Base-by-base conservation (phyloP, 2,329 filamentous ascomycete species). In the Sarocladiaceae sp. region DNA sequence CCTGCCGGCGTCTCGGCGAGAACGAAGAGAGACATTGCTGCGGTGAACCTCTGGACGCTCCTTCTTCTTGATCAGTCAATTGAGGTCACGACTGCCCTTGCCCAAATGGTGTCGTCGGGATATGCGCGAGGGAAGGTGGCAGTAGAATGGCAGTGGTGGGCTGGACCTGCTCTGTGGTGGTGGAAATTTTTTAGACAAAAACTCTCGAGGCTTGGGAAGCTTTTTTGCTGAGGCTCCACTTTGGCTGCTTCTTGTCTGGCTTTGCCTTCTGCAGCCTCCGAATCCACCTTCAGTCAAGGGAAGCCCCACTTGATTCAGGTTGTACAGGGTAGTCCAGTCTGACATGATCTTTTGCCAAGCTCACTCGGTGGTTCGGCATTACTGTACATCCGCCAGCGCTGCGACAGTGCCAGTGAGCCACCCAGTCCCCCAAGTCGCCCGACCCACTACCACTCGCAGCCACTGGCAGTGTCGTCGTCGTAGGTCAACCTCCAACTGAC, bases 1-100 rank as follows among this genome's bases (percentile, higher is more conserved):
- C 77, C 78, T 66, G 90, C 90, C 69, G 87, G 88, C 66, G 90
- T 96, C 72, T 96, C 90, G 61, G 85, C 85, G 58, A 96, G 82
- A 70, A 96, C 86, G 70, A 95, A 94, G 65, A 93, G 82, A 71
- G 85, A 85, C 86, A 93, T 93, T 53, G 55, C 24, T 41, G 37
- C 80, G 27, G 10, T 43, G 12, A 43, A 33, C 40, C 26, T 32
- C 40, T 18, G 11, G 40, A 32, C 15, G 23, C 40, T 43, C 40
- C 40, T 43, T 43, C 40, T 24, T 43, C 33, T 32, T 19, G 27
- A 43, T 27, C 10, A 48, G 41, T 58, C 49, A 53, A 57, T 59
- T 57, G 58, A 50, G 43, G 51, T 56, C 55, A 51, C 55, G 48
- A 49, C 51, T 61, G 62, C 60, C 58, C 64, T 41, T 41, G 37